A percentile compares a stretch with the other conserved stretches of the same genome.
These are phyloP conservation scores for Dendrostoma leiphaemia DNA, from an alignment of 2,329 filamentous ascomycete species.

Conservation along the genomic window DNA sequence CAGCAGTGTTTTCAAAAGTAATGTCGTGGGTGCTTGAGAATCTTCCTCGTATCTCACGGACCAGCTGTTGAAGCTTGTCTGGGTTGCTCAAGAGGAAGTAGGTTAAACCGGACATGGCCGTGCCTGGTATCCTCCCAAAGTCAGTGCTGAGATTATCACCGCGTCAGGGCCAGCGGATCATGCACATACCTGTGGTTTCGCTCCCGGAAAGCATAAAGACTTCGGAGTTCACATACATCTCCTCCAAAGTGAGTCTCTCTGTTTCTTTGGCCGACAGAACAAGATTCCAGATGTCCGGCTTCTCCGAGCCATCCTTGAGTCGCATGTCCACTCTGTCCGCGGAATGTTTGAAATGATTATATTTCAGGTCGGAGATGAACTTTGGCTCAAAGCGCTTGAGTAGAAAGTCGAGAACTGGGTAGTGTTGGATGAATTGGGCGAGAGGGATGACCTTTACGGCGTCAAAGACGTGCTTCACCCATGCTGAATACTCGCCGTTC, in stretches of 20 bases:
- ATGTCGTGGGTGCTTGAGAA: conserved; percentile 29
- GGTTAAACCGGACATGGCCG: neutral
- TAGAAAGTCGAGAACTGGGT: neutral
- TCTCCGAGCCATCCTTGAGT: neutral
- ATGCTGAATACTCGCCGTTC: conserved; percentile 13
- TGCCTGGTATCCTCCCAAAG: too few relatives aligned
- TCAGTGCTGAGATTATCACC: too few relatives aligned
- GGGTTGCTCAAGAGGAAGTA: conserved; percentile 28
- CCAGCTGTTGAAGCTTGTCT: conserved; percentile 26
- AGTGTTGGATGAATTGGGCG: neutral
- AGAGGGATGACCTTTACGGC: neutral
- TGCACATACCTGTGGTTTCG: too few relatives aligned
- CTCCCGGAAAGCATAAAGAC: neutral
- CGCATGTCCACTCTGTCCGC: neutral
- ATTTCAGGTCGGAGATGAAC: neutral
- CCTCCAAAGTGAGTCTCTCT: neutral
- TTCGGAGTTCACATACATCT: neutral
- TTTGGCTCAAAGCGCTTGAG: neutral
- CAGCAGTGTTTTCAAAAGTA: conserved; percentile 27
- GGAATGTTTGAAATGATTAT: neutral
- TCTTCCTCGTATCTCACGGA: conserved; percentile 29
- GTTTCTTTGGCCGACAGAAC: neutral
- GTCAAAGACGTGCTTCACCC: conserved; percentile 16
- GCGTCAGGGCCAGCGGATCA: too few relatives aligned
- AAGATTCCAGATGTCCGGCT: conserved; percentile 4